Base-by-base conservation (phyloP, 495 filamentous ascomycete species). In the Hypoxylon intermedium region DNA sequence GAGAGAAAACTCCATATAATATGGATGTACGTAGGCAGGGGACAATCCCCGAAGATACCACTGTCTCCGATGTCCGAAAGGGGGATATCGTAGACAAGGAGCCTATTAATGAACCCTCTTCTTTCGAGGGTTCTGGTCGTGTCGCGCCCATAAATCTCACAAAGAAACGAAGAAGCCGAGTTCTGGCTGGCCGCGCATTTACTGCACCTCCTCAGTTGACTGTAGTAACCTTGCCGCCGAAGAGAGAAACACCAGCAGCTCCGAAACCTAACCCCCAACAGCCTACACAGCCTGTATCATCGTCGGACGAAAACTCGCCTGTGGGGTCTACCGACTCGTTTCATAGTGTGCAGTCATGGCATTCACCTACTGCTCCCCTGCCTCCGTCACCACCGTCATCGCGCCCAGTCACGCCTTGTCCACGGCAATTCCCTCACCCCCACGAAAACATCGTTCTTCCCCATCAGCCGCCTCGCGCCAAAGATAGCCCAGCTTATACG, bases 331-430 rank as follows among this genome's bases (percentile, higher is more conserved):
- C 59, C 49, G 69, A 75, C 36, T 73, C 75, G 7, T 75, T 87
- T 37, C 86, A 85, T 41, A 88, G 82, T 54, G 75, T 79, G 9
- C 72, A 77, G 21, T 90, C 88, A 2, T 82, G 84, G 63, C 79
- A 80, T 41, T 78, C 80, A n/a, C 71, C 79, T 7, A 66, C 69
- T 21, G 74, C 76, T 11, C 74, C 81, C 20, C 67, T 79, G 15
- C 70, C 78, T 46, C 75, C 79, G 12, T 83, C 84, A 15, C 77
- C 81, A 31, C 71, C 80, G 9, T 67, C 74, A 31, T 75, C 77
- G 4, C 68, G 70, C 5, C 72, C 74, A 2, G 67, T 69, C 9
- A 79, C 79, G 19, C 76, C 78, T 20, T 55, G 67, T 30, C 21
- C 6, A 19, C 15, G 18, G n/a, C 68, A 67, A 18, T 74, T 67